A percentile compares a stretch with the other conserved stretches of the same genome.
Conservation (phyloP, 495 filamentous ascomycete genomes). For the Xanthoparmelia taractica region DNA sequence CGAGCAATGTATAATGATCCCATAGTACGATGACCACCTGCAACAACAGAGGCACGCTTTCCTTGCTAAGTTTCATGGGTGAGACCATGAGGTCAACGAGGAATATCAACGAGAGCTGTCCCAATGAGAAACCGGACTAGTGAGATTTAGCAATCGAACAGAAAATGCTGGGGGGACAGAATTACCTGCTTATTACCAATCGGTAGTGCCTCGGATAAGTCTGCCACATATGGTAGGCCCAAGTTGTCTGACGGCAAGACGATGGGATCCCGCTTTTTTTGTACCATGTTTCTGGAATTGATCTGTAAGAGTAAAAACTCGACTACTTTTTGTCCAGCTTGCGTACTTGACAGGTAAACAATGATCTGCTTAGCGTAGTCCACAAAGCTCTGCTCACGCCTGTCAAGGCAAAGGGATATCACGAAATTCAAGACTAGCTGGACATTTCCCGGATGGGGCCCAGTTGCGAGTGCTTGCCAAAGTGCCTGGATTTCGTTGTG, state of each 20-base stretch:
- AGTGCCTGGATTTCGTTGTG: slow-evolving; percentile 96
- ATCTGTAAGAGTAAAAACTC: slow-evolving; percentile 90
- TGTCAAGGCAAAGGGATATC: slow-evolving; percentile 83
- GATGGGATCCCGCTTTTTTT: slow-evolving; percentile 66
- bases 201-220: slow-evolving; percentile 70
- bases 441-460: slow-evolving; percentile 90
- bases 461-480: slow-evolving; percentile 93
- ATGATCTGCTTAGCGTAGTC: slow-evolving; percentile 96
- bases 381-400: slow-evolving; percentile 93
- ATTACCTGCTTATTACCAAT: slow-evolving; percentile 76
- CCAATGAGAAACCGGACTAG: slow-evolving; percentile 75
- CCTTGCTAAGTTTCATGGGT: slow-evolving; percentile 65
- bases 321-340: slow-evolving; percentile 82
- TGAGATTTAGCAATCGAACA: slow-evolving; percentile 23
- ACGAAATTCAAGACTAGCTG: slow-evolving; percentile 92
- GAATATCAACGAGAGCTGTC: slow-evolving; percentile 86
- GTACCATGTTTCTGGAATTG: slow-evolving; percentile 81
- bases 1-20: slow-evolving; percentile 92
- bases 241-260: slow-evolving; percentile 66
- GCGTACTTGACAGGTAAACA: slow-evolving; percentile 87
- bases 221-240: slow-evolving; percentile 79
- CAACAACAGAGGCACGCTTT: slow-evolving; percentile 74
- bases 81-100: slow-evolving; percentile 95
- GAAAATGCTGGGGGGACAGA: not conserved
- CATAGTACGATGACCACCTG: slow-evolving; percentile 91